phyloP scores from a whole-genome alignment of 2,329 filamentous ascomycete species.

The Aspergillus sergii region DNA sequence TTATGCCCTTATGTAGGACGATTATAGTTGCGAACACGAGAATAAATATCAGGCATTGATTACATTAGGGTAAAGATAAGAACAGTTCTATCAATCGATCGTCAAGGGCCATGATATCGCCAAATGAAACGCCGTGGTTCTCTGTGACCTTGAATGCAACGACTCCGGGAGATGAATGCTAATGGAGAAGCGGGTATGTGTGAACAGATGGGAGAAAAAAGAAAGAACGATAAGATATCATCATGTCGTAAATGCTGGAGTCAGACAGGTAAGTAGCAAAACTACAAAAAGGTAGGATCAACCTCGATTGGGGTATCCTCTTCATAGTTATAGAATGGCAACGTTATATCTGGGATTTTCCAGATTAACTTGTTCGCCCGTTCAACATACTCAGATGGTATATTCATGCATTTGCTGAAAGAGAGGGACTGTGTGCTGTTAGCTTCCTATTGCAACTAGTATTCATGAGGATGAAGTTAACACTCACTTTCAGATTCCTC shows the following conservation, averaged over 20 bases:
- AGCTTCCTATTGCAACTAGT: not conserved
- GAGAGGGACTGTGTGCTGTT: constrained; percentile 28
- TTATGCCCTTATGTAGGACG: not conserved
- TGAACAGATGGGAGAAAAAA: not conserved
- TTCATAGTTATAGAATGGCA: constrained; percentile 21
- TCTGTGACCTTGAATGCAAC: not conserved
- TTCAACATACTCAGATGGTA: constrained; percentile 26
- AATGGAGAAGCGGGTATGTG: not conserved
- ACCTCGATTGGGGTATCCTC: constrained; percentile 25
- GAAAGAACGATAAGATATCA: not conserved
- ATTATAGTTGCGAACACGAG: not conserved
- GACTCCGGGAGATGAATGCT: not conserved
- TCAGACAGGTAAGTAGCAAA: not conserved
- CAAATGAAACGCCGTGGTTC: not conserved
- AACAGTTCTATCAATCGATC: not conserved
- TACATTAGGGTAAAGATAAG: not conserved
- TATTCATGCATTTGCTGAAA: constrained; percentile 27
- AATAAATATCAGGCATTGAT: not conserved
- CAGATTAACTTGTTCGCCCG: constrained; percentile 29
- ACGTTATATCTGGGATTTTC: constrained; percentile 30
- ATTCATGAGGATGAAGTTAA: not conserved
- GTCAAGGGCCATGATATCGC: not conserved
- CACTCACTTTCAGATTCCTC: constrained; percentile 25
- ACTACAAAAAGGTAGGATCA: constrained; percentile 23
- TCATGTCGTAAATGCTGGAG: not conserved